Evolutionary conservation across 306 rosid genomes (phyloP), one percentile per base, ranked within the genome.

Genomic region (Biancaea sappan): DNA sequence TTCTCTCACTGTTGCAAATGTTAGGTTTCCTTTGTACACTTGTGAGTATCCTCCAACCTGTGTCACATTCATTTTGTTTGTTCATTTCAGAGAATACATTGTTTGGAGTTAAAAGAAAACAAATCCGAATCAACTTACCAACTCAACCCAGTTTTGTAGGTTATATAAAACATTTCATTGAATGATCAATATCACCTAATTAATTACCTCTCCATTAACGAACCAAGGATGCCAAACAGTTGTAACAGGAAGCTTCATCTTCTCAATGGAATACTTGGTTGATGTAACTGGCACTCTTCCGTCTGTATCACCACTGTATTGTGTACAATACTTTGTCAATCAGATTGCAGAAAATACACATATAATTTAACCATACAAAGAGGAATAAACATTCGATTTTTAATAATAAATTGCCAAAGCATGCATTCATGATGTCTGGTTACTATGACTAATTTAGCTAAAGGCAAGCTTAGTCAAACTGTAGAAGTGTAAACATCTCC

Each of bases 211-310:
- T 79, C 85, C 78, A 21, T 12, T 19, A 32, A 86, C 24, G 32
- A 73, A 77, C 98, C 98, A 94, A 5, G 98, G 87, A 74, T 83
- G 84, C 97, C 96, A 91, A 48, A 2, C 9, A 34, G 82, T 84
- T 79, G 81, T 71, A n/a, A 87, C 54, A 0, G 93, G 83, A 44
- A 94, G 91, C 1, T 87, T 84, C 93, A 94, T 48, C 63, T 84
- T 75, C 2, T 83, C 70, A 31, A 94, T 34, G 0, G 98, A 90
- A 80, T 94, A 78, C 83, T 86, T 88, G 46, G 98, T 91, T 58
- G 98, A 94, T 78, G 98, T 94, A 15, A 94, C 80, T 0, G 98
- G 93, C 70, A 94, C 96, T 54, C 91, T 83, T 83, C 93, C 97
- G 60, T 94, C 98, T 0, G n/a, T 51, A 40, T 94, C 98, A 8